Evolutionary conservation across 140 eudicot species (phyloP).

Genomic region (Eryngium alpinum): DNA sequence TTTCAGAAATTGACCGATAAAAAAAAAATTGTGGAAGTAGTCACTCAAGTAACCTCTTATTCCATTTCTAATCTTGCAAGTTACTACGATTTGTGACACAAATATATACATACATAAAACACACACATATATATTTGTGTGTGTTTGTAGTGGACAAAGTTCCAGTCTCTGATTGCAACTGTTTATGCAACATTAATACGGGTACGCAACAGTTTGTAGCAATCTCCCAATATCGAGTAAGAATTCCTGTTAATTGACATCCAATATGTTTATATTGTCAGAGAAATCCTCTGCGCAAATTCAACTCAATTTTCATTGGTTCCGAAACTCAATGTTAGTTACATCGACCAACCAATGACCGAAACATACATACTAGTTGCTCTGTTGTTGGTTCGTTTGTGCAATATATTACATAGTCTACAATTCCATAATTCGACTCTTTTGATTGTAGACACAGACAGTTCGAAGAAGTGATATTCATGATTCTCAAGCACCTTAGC

Average conservation of each 20-base stretch:
- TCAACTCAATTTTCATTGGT: neutral
- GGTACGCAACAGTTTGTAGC: constrained; percentile 1
- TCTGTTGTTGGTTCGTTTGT: neutral
- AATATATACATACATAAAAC: too few relatives aligned
- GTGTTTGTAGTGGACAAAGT: too few relatives aligned
- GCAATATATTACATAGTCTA: too few relatives aligned
- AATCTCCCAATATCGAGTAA: too few relatives aligned
- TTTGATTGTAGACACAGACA: neutral
- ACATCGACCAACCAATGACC: constrained; percentile 8
- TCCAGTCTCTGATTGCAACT: neutral
- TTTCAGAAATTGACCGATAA: too few relatives aligned
- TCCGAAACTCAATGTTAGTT: neutral
- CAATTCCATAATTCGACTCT: neutral
- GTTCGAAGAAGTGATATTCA: constrained; percentile 1
- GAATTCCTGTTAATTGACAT: neutral
- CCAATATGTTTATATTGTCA: neutral
- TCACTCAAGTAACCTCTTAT: too few relatives aligned
- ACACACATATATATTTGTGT: too few relatives aligned
- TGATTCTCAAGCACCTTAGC: constrained; percentile 7
- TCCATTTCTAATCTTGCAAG: too few relatives aligned
- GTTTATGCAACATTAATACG: neutral
- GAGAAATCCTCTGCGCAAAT: neutral
- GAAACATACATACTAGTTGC: neutral
- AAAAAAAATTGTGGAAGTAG: too few relatives aligned
- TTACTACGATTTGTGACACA: too few relatives aligned